Evolutionary conservation across 2,329 filamentous ascomycete species (phyloP).

Genomic region (Annulohypoxylon truncatum): DNA sequence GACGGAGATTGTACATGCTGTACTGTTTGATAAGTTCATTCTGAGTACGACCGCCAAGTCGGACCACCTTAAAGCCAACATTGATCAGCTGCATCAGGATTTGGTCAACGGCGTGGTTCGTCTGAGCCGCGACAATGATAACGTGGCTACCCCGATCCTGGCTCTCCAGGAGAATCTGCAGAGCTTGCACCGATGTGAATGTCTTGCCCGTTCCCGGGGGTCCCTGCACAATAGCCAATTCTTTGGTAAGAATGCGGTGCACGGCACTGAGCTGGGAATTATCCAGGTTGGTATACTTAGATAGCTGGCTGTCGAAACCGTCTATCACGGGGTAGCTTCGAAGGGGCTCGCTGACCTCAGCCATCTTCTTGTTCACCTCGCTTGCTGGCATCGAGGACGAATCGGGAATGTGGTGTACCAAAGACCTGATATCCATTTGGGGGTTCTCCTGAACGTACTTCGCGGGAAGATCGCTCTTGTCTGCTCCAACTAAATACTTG

Average conservation of each 20-base stretch:
- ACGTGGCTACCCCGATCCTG: conserved; percentile 68
- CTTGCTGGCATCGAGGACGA: conserved; percentile 22
- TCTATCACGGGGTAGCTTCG: conserved; percentile 40
- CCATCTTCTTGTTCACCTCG: conserved; percentile 24
- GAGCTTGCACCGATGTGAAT: conserved; percentile 77
- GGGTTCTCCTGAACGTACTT: conserved; percentile 50
- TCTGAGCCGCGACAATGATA: conserved; percentile 85
- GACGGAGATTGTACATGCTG: conserved; percentile 73
- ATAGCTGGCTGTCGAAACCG: conserved; percentile 45
- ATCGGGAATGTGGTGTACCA: conserved; percentile 48
- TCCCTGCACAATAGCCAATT: conserved; percentile 82
- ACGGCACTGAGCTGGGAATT: conserved; percentile 77
- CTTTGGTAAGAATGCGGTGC: conserved; percentile 75
- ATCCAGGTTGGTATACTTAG: conserved; percentile 65
- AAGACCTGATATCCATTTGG: conserved; percentile 50
- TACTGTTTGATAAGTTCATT: conserved; percentile 73
- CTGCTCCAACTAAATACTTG: conserved; percentile 68
- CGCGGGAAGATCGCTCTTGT: conserved; percentile 50
- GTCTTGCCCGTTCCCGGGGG: conserved; percentile 84
- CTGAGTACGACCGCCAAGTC: conserved; percentile 74
- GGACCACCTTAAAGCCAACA: conserved; percentile 65
- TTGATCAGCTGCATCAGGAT: conserved; percentile 72
- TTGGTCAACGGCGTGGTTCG: conserved; percentile 91
- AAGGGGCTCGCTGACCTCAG: conserved; percentile 40
- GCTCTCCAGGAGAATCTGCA: conserved; percentile 74